Evolutionary conservation across 2,329 filamentous ascomycete species (phyloP), one percentile per base, ranked within the genome.

Genomic region (Talaromyces sp.): DNA sequence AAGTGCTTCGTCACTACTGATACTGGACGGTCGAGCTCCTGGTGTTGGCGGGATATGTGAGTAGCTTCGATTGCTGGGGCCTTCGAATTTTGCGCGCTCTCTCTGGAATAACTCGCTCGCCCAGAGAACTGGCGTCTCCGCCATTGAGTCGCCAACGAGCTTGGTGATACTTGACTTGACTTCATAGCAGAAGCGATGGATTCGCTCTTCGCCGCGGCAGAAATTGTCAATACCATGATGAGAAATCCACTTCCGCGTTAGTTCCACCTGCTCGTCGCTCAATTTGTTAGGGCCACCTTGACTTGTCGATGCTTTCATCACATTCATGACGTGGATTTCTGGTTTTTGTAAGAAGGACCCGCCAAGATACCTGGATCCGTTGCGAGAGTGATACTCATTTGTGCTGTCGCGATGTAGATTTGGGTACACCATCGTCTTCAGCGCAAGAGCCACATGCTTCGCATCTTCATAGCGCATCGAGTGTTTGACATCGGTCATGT

Each of bases 271-370:
- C 63, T 97, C 92, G 73, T 98, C 94, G n/a, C 92, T 93, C 13
- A 99, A 84, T 76, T 99, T 99, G 76, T 96, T 96, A 0, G 92
- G 92, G 0, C 95, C 94, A 13, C 93, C 94, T 70, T 96, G 91
- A 62, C 91, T 91, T 64, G 90, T 88, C 0, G 86, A 83, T 5
- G 93, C 93, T 35, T 93, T 92, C 74, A 98, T 85, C 13, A 97
- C 85, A 67, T 97, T 93, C 75, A 97, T 87, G 52, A 95, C 87
- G 73, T 97, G 92, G 7, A 90, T 88, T 76, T 96, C 92, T 0
- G 90, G 89, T 71, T 91, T 90, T 69, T 93, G 87, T 8, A 96
- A 84, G 66, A 94, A 89, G 33, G 82, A 84, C 60, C 80, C 81
- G 19, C 80, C 79, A 7, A 83, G 78, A 1, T 82, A 71, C 68